Conservation (phyloP, 305 asterid species). For the Solanum hybrid region DNA sequence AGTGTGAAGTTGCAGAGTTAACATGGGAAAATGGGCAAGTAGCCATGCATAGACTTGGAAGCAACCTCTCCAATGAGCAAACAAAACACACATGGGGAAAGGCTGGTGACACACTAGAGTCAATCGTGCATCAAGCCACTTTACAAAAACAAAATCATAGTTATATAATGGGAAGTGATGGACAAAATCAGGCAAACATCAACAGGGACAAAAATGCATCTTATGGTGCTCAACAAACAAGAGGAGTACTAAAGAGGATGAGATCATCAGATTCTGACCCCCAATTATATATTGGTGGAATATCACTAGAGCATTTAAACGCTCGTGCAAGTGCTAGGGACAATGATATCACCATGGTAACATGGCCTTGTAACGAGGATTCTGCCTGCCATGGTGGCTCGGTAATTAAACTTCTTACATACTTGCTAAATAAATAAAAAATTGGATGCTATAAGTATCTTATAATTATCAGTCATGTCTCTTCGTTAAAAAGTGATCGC, state of each 20-base stretch:
- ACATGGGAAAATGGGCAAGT: conserved; percentile 61
- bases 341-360: conserved; percentile 32
- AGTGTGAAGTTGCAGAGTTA: conserved; percentile 38
- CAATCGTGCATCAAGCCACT: conserved; percentile 48
- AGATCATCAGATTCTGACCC: conserved; percentile 25
- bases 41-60: conserved; percentile 27
- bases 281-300: conserved; percentile 8
- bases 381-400: conserved; percentile 35
- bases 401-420: conserved; percentile 18
- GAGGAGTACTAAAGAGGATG: conserved; percentile 25
- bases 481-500: not conserved
- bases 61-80: not conserved
- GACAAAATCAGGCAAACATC: not conserved
- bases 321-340: conserved; percentile 43
- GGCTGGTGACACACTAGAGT: conserved; percentile 42
- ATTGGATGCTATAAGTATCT: not conserved
- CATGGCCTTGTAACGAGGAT: conserved; percentile 51
- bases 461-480: not conserved
- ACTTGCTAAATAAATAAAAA: not conserved
- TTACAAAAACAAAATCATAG: not conserved
- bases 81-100: conserved; percentile 17
- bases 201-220: not conserved
- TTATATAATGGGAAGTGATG: not conserved
- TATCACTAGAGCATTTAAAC: not conserved
- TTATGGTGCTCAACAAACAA: conserved; percentile 7